Evolutionary conservation across 176 grass and related monocot species (phyloP), one percentile per base, ranked within the genome.

Genomic region (Dactylis glomerata): DNA sequence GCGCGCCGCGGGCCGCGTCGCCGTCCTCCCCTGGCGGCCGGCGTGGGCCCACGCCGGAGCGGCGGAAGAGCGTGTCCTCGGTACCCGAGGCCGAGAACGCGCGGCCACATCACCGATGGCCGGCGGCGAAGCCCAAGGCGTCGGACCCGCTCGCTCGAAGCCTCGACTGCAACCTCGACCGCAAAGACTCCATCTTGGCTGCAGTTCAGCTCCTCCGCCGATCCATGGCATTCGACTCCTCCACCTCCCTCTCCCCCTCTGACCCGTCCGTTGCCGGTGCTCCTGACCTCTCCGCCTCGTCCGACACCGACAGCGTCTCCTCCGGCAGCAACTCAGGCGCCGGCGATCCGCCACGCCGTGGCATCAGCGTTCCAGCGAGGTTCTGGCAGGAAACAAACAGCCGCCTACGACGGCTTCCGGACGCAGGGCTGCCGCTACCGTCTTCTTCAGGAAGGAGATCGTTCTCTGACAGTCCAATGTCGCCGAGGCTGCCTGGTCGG

Each of bases 371-470:
- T 31, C 93, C 97, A 3, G 97, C 97, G 16, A 94, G 91, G 85
- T 96, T 99, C 82, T 99, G 89, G 97, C 91, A 96, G 85, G 93
- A 94, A 50, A 94, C 91, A 3, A 92, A 96, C 84, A 98, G 93
- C 89, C 79, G 93, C 52, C 85, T 93, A 52, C 92, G 91, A 40
- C 82, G 93, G 22, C 90, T 93, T 56, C 91, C 95, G 7, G 93
- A 95, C 24, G 83, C 89, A 0, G 88, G 84, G 11, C 62, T 90
- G 8, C 88, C 75, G 4, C 83, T 89, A 47, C 68, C 81, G 17
- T 74, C 89, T 10, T 86, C 86, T 24, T 61, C 85, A 23, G 83
- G 77, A 11, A 40, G 86, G 74, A 92, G 91, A 81, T 92, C 92
- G 37, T 90, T 88, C 67, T 83, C 78, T 1, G 81, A 94, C 68